Evolutionary conservation across 331 rosid species (phyloP).

Genomic region (Pyracantha coccinea): DNA sequence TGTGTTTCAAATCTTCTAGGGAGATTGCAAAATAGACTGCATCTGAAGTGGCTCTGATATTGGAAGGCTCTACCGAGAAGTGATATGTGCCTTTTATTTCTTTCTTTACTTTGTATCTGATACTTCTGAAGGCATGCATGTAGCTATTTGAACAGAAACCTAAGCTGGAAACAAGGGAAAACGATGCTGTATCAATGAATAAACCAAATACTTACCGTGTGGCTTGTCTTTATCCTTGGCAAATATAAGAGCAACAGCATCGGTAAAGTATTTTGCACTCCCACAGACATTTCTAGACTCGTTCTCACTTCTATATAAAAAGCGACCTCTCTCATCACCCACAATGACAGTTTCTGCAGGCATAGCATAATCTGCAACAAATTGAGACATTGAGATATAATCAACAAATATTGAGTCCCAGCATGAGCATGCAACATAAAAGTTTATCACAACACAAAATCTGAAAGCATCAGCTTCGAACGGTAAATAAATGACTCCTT

Average conservation of each 20-base stretch:
- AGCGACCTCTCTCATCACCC: conserved; percentile 60
- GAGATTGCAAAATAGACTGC: background rate
- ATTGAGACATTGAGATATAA: conserved; percentile 7
- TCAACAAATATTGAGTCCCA: background rate
- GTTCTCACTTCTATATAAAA: conserved; percentile 30
- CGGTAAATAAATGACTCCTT: background rate
- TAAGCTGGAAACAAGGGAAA: background rate
- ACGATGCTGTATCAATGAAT: conserved; percentile 5
- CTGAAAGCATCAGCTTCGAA: background rate
- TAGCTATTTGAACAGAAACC: background rate
- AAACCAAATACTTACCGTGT: conserved; percentile 33
- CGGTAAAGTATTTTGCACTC: conserved; percentile 15
- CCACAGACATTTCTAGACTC: conserved; percentile 26
- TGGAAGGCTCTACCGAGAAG: background rate
- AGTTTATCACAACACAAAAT: background rate
- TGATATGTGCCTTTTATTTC: background rate
- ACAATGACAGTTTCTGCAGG: conserved; percentile 62
- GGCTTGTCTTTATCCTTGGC: conserved; percentile 48
- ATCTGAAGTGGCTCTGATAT: background rate
- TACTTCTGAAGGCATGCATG: background rate
- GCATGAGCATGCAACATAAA: conserved; percentile 7
- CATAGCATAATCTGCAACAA: conserved; percentile 60
- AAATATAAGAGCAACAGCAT: conserved; percentile 70
- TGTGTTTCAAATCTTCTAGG: background rate
- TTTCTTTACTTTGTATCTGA: background rate